These are phyloP conservation scores for Irpex rosettiformis DNA, from an alignment of 1,284 basidiomycete species.

Conservation along the genomic window DNA sequence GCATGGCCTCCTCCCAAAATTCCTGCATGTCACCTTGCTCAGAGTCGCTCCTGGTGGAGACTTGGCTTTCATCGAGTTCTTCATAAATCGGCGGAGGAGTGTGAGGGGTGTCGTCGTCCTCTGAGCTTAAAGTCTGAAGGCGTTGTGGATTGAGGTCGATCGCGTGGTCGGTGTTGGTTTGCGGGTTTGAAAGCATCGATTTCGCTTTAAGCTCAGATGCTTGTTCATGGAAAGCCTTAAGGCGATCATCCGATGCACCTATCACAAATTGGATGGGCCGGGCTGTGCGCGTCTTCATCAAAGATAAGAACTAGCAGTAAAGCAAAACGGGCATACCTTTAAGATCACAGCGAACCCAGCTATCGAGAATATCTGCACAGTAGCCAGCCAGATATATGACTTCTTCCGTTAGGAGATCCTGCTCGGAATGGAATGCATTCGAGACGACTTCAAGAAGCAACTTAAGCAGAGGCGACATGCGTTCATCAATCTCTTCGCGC, in stretches of 20 bases:
- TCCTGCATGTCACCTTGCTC: neutral
- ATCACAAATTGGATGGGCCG: neutral
- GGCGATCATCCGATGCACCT: neutral
- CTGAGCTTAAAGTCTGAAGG: neutral
- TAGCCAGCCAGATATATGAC: neutral
- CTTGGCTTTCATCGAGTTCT: neutral
- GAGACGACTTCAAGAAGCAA: neutral
- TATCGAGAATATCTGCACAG: neutral
- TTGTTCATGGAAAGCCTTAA: neutral
- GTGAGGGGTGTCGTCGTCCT: neutral
- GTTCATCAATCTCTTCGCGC: neutral
- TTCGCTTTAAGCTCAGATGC: neutral
- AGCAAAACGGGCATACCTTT: neutral
- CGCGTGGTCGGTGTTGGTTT: neutral
- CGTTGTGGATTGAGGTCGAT: neutral
- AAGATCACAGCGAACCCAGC: neutral
- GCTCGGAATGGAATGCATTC: neutral
- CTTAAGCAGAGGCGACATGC: neutral
- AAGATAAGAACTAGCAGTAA: neutral
- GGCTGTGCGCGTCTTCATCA: neutral
- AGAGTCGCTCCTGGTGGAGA: neutral
- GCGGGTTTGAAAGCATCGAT: neutral
- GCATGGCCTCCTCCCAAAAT: neutral
- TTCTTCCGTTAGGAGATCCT: neutral
- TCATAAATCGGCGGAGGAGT: neutral